Percentiles rank a stretch among this genome's conserved stretches.
Evolutionary conservation across 345 rosid genomes (phyloP).

Genomic region (Eucalyptus pauciflora): DNA sequence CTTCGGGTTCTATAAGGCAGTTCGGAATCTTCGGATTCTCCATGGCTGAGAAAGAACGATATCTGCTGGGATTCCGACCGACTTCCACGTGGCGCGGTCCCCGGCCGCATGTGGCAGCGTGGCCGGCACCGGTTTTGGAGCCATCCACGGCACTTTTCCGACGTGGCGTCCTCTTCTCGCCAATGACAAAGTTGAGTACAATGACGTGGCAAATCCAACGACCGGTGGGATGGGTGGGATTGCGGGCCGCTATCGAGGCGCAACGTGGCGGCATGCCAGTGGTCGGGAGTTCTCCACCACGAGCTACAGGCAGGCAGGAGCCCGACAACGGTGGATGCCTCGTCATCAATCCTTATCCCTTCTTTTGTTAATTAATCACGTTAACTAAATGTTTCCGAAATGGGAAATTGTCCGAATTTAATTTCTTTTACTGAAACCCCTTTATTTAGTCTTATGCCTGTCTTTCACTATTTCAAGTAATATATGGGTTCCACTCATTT

Average conservation of each 20-base stretch:
- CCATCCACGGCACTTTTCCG: not conserved
- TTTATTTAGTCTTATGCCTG: not conserved
- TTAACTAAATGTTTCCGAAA: too few species aligned
- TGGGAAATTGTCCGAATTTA: accelerated
- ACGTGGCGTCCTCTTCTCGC: not conserved
- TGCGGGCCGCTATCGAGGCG: not conserved
- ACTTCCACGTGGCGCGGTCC: not conserved
- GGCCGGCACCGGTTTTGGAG: not conserved
- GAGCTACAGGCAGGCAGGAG: not conserved
- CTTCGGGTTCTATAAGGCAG: not conserved
- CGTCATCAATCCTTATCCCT: not conserved
- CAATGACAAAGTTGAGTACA: not conserved
- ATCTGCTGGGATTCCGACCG: not conserved
- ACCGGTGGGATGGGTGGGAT: not conserved
- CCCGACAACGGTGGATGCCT: not conserved
- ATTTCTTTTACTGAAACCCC: accelerated
- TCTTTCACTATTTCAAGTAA: accelerated
- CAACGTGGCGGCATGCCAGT: not conserved
- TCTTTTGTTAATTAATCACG: not conserved
- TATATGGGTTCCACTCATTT: accelerated
- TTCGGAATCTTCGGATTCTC: not conserved
- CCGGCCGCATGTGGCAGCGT: not conserved
- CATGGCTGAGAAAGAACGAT: not conserved
- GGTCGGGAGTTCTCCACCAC: not conserved
- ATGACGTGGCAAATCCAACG: not conserved